Conservation (phyloP, 2,329 filamentous ascomycete species). For the Stemphylium lycopersici region DNA sequence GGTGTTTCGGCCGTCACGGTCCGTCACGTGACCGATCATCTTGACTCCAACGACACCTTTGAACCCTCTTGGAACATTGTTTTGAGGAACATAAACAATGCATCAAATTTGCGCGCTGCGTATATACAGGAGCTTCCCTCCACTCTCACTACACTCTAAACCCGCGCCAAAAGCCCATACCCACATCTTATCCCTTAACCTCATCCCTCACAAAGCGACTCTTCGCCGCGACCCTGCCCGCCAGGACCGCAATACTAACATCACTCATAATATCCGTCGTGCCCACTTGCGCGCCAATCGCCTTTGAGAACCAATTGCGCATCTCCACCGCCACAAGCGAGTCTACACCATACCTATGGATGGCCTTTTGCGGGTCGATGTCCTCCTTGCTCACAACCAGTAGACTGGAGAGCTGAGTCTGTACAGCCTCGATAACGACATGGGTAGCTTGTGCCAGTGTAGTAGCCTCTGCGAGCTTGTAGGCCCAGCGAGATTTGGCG, state of each 20-base stretch:
- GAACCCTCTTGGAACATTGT: too few species aligned
- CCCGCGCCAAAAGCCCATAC: too few species aligned
- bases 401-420: constrained; percentile 16
- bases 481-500: constrained; percentile 12
- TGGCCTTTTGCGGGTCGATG: constrained; percentile 27
- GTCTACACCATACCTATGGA: constrained; percentile 35
- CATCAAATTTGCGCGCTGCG: too few species aligned
- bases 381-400: constrained; percentile 25
- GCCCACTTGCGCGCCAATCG: constrained; percentile 15
- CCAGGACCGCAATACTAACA: constrained; percentile 15
- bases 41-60: too few species aligned
- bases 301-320: constrained; percentile 28
- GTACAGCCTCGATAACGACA: constrained; percentile 22
- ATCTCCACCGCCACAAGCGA: constrained; percentile 35
- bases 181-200: constrained; percentile 3
- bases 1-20: too few species aligned
- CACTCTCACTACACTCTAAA: too few species aligned
- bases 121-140: too few species aligned
- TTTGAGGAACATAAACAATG: too few species aligned
- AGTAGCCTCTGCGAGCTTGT: constrained; percentile 10
- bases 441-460: constrained; percentile 11
- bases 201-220: constrained; percentile 19
- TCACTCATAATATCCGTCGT: constrained; percentile 20
- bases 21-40: too few species aligned
- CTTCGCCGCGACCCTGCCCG: constrained; percentile 13